phyloP scores from a whole-genome alignment of 2,329 filamentous ascomycete genomes.

The Raffaelea ambrosiae region DNA sequence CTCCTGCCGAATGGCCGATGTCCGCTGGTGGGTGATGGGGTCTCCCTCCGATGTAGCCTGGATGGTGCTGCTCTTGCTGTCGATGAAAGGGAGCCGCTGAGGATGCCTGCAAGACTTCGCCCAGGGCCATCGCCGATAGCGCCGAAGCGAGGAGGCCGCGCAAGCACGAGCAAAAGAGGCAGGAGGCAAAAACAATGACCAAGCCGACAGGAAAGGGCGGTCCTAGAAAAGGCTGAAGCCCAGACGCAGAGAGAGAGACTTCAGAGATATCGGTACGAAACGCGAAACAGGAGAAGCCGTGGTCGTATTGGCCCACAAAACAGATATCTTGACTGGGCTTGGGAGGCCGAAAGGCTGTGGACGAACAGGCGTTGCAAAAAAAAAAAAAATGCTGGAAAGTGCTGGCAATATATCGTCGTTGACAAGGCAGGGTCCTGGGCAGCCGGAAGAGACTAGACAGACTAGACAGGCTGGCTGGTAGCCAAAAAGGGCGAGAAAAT shows the following conservation, averaged over 20 bases:
- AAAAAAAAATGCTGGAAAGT: background rate
- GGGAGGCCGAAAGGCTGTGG: too few relatives aligned
- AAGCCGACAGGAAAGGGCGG: too few relatives aligned
- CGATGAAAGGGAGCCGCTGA: constrained; percentile 10
- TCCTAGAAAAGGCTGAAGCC: too few relatives aligned
- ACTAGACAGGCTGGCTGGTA: too few relatives aligned
- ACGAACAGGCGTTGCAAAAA: too few relatives aligned
- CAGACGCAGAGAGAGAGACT: too few relatives aligned
- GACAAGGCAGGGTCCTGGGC: too few relatives aligned
- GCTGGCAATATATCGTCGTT: background rate
- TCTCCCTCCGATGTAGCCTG: background rate
- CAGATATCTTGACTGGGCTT: too few relatives aligned
- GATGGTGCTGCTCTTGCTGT: constrained; percentile 1
- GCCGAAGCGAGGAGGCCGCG: background rate
- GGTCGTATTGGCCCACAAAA: too few relatives aligned
- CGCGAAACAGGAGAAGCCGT: too few relatives aligned
- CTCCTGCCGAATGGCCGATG: background rate
- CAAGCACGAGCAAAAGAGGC: background rate
- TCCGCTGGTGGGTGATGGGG: background rate
- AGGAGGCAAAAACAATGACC: background rate
- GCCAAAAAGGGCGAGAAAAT: too few relatives aligned
- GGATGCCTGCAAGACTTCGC: constrained; percentile 12
- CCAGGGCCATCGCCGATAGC: constrained; percentile 14
- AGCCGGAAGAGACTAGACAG: background rate
- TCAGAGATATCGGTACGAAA: too few relatives aligned